phyloP scores from a whole-genome alignment of 2,329 filamentous ascomycete genomes.

The Alternaria novae-zelandiae region DNA sequence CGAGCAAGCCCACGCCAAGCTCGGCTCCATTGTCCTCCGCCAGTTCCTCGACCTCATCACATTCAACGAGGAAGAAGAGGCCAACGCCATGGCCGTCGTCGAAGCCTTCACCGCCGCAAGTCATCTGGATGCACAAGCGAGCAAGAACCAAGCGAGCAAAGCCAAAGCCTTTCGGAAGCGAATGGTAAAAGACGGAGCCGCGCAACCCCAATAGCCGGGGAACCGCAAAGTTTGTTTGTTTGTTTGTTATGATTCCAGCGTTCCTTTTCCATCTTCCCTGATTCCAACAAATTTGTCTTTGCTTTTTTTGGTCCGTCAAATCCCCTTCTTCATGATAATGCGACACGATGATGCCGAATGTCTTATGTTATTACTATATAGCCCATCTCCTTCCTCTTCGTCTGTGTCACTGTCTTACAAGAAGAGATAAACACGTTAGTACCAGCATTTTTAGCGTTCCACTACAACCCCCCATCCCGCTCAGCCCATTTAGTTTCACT shows the following conservation, averaged over 20 bases:
- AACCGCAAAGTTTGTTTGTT: background rate
- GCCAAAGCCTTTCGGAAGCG: constrained; percentile 34
- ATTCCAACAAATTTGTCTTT: constrained; percentile 1
- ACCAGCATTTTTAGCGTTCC: constrained; percentile 1
- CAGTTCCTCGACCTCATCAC: constrained; percentile 35
- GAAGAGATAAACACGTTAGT: too few relatives aligned
- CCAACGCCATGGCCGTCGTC: constrained; percentile 26
- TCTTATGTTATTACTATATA: constrained; percentile 19
- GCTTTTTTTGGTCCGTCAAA: background rate
- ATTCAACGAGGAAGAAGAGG: constrained; percentile 28
- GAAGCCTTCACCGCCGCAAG: constrained; percentile 38
- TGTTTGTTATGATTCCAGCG: constrained; percentile 1
- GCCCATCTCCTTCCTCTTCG: constrained; percentile 10
- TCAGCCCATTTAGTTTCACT: constrained; percentile 12
- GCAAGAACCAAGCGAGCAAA: constrained; percentile 22
- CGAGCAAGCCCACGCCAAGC: constrained; percentile 29
- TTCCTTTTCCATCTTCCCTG: background rate
- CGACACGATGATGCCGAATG: constrained; percentile 20
- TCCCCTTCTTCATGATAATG: constrained; percentile 17
- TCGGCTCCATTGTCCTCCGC: constrained; percentile 35
- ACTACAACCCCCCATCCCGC: constrained; percentile 11
- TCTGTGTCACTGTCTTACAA: too few relatives aligned
- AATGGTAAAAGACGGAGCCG: constrained; percentile 17
- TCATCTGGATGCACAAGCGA: constrained; percentile 31
- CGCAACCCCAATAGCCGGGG: constrained; percentile 5